phyloP scores from a whole-genome alignment of 371 early-diverging fungal species.

The Choanephora cucurbitarum region DNA sequence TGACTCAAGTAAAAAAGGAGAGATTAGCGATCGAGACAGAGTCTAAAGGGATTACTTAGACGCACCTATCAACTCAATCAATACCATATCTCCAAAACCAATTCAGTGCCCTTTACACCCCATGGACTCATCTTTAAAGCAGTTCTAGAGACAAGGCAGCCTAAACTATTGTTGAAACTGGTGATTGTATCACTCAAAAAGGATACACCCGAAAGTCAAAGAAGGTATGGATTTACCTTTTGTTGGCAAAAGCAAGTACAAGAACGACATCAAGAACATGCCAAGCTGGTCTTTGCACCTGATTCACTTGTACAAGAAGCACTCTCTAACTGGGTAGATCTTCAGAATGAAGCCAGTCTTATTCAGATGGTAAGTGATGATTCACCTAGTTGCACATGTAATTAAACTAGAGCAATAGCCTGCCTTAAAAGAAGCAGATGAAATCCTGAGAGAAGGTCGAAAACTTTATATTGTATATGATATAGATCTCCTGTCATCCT shows the following conservation, averaged over 20 bases:
- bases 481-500: too few species aligned
- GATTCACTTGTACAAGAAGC: slow-evolving; percentile 17
- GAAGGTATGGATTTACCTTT: slow-evolving; percentile 26
- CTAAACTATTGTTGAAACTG: slow-evolving; percentile 13
- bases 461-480: slow-evolving; percentile 28
- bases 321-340: slow-evolving; percentile 3
- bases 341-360: neutral
- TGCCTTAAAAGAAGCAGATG: slow-evolving; percentile 19
- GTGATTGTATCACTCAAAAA: slow-evolving; percentile 7
- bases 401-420: too few species aligned
- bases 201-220: slow-evolving; percentile 7
- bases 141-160: neutral
- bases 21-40: slow-evolving; percentile 24
- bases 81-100: slow-evolving; percentile 13
- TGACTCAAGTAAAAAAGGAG: too few species aligned
- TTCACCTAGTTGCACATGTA: too few species aligned
- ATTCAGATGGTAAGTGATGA: slow-evolving; percentile 13
- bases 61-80: slow-evolving; percentile 17
- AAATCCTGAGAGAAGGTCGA: slow-evolving; percentile 21
- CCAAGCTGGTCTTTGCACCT: slow-evolving; percentile 21
- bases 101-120: slow-evolving; percentile 2
- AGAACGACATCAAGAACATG: slow-evolving; percentile 13
- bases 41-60: slow-evolving; percentile 22
- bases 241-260: slow-evolving; percentile 7
- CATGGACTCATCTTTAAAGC: slow-evolving; percentile 8